Conservation (phyloP, 1,139 yeast genomes). For the Sporopachydermia cereana region DNA sequence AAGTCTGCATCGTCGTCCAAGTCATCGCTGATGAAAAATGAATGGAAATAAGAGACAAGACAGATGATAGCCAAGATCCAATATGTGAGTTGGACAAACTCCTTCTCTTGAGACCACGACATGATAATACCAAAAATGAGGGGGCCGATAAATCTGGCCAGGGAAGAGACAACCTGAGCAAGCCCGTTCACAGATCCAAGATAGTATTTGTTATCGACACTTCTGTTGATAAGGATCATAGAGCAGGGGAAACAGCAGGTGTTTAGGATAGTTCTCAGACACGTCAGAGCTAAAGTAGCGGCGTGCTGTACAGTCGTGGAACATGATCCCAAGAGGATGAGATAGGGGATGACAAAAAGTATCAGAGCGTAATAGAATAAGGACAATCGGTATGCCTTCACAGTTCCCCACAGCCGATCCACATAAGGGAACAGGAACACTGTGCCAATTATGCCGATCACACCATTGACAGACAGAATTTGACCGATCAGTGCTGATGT, state of each 20-base stretch:
- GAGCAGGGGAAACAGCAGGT: conserved; percentile 15
- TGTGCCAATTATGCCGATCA: conserved; percentile 41
- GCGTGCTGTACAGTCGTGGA: conserved; percentile 3
- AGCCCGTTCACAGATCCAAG: conserved; percentile 24
- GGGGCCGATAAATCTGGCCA: conserved; percentile 50
- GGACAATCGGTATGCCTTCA: conserved; percentile 33
- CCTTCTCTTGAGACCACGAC: conserved; percentile 33
- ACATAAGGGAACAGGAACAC: conserved; percentile 42
- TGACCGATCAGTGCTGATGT: conserved; percentile 40
- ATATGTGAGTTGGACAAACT: conserved; percentile 43
- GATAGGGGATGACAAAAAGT: conserved; percentile 38
- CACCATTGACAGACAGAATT: conserved; percentile 43
- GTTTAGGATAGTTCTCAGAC: background rate
- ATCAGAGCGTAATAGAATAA: conserved; percentile 34
- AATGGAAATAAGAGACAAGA: conserved; percentile 18
- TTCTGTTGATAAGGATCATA: conserved; percentile 21
- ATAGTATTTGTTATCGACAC: conserved; percentile 20
- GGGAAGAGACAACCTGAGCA: conserved; percentile 31
- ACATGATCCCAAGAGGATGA: conserved; percentile 28
- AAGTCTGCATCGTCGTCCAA: conserved; percentile 18
- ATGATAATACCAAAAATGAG: conserved; percentile 45
- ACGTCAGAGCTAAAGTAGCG: conserved; percentile 9
- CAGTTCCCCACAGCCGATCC: conserved; percentile 38
- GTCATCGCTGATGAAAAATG: conserved; percentile 26
- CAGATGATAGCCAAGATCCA: conserved; percentile 28